Base-by-base conservation (phyloP, 495 filamentous ascomycete species). In the Aspergillus ellipticus region DNA sequence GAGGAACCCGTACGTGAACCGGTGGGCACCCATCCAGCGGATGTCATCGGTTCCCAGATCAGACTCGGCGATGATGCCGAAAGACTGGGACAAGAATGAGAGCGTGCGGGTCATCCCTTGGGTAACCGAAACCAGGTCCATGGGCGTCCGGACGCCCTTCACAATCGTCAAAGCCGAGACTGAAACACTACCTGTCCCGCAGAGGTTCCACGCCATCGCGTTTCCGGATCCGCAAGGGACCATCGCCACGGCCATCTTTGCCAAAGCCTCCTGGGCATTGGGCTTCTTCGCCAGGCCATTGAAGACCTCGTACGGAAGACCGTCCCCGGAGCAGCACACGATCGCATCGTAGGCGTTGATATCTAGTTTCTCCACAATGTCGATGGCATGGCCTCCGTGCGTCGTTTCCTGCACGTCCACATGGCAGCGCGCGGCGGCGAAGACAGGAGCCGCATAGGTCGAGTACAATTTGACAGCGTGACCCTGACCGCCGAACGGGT, bases 171-270 rank as follows among this genome's bases (percentile, higher is more conserved):
- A 67, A 8, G 93, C 88, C 3, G 91, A 89, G 48, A 90, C 65
- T 49, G 84, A 88, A 10, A 88, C 81, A 58, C 83, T 87, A 31
- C 85, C 82, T 1, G 90, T 94, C 2, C 93, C 94, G 50, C 88
- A 89, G 31, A 95, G 73, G 61, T 96, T 97, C 77, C 87, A 89
- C 43, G 87, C 88, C 89, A 97, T 87, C 21, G 90, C 93, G 67
- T 98, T 98, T 3, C 93, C 94, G 43, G 88, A 90, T 6, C 94
- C 94, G 65, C 93, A 94, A 8, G 94, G 94, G 8, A 98, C 77
- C 63, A 96, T 84, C n/a, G 86, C 84, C 9, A 98, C 83, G 8
- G 94, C 90, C n/a, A 96, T 68, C 61, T 87, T 88, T 4, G 74
- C 73, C 58, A 98, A 68, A 0, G 92, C 94, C 46, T 79, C 81